Percentiles rank a stretch among this genome's conserved stretches.
These are phyloP conservation scores for Pythium catenulatum DNA, from an alignment of 352 stramenopile genomes.

Conservation along the genomic window DNA sequence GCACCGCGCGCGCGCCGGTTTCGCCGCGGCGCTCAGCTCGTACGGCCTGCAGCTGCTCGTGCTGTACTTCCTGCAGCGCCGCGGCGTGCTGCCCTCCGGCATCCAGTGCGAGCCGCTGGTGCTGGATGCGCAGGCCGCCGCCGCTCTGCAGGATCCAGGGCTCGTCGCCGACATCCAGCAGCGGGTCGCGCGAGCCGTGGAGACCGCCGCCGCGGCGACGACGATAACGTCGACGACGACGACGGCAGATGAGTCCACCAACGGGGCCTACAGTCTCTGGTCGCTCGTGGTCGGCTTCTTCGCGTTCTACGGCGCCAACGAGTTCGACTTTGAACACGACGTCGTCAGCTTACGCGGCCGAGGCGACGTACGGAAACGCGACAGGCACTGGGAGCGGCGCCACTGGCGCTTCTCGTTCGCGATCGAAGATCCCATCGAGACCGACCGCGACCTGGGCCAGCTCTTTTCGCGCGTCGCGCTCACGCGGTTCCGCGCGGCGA, in stretches of 20 bases:
- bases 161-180: conserved; percentile 12
- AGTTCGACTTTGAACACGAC: conserved; percentile 82
- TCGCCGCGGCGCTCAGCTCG: conserved; percentile 73
- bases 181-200: background rate
- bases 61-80: conserved; percentile 82
- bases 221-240: too few species aligned
- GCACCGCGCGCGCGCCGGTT: conserved; percentile 59
- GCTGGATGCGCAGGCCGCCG: conserved; percentile 2
- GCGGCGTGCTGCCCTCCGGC: conserved; percentile 64
- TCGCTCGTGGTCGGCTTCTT: conserved; percentile 82
- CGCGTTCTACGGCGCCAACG: conserved; percentile 78
- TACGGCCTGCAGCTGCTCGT: conserved; percentile 86
- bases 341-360: conserved; percentile 78
- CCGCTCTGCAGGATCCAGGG: background rate
- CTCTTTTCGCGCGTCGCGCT: conserved; percentile 81
- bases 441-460: conserved; percentile 78
- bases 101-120: conserved; percentile 66
- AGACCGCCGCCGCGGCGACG: background rate
- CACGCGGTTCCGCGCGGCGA: conserved; percentile 70
- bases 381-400: conserved; percentile 74
- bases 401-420: conserved; percentile 69
- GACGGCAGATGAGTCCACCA: background rate
- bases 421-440: conserved; percentile 91
- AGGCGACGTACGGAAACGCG: conserved; percentile 66
- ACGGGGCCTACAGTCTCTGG: conserved; percentile 17